Conservation (phyloP, 1,284 basidiomycete species). For the Stereum hirsutum region DNA sequence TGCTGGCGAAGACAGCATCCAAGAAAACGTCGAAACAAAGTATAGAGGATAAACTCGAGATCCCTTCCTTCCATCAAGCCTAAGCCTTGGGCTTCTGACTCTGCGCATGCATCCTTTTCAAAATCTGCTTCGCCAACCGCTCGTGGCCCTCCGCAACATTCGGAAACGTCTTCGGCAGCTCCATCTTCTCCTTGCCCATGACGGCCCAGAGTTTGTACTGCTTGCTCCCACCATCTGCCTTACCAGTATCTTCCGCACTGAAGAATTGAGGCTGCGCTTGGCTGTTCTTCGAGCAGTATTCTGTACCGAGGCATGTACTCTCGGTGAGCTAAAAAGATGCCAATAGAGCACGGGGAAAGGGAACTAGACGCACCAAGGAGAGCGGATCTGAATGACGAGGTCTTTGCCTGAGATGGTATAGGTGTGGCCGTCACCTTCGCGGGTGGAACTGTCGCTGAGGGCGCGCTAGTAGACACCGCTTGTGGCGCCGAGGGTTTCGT, state of each 20-base stretch:
- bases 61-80: too few relatives aligned
- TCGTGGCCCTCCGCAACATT: conserved; percentile 26
- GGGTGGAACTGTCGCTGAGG: too few relatives aligned
- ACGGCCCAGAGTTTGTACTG: conserved; percentile 32
- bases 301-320: conserved; percentile 4
- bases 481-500: too few relatives aligned
- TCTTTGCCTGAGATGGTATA: too few relatives aligned
- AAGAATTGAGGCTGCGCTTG: conserved; percentile 23
- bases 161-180: conserved; percentile 26
- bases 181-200: conserved; percentile 29
- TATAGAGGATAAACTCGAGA: too few relatives aligned
- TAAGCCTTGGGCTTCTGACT: neutral
- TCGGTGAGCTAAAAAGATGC: neutral
- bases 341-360: neutral
- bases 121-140: conserved; percentile 28
- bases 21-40: too few relatives aligned
- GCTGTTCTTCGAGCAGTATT: conserved; percentile 21
- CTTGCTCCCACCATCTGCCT: conserved; percentile 12
- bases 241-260: neutral
- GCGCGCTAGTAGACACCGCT: too few relatives aligned
- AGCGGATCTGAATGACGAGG: neutral
- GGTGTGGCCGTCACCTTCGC: too few relatives aligned
- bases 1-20: too few relatives aligned
- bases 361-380: neutral
- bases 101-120: conserved; percentile 21